Base-by-base conservation (phyloP, 129 eudicot species). In the Flaveria robusta region DNA sequence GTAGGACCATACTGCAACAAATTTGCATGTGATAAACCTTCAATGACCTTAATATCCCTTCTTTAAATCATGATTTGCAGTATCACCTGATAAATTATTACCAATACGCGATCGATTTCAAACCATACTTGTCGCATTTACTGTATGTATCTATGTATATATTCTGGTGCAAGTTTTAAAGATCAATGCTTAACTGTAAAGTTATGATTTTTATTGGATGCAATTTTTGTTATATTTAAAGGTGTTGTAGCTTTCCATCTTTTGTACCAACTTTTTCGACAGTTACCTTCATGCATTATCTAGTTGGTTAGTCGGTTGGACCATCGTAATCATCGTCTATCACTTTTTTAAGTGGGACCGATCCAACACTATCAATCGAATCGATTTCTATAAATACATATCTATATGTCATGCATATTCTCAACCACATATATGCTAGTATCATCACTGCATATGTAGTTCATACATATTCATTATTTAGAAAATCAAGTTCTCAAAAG, bases 281-380 rank as follows among this genome's bases (percentile, higher is more conserved):
- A 51, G 68, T 79, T 52, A 72, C 83, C 34, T 72, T 72, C 74
- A 79, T 79, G 60, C 78, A 79, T 79, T 54, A 34, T 79, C 83
- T 72, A 74, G 79, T 79, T 79, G 78, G 79, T 72, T 78, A 65
- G 72, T 49, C 67, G 16, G 83, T 64, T 72, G 68, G 74, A 79
- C 83, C 43, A 54, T 79, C 79, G 4, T 51, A 10, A 64, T 79
- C 83, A 65, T 78, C 74, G 27, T 72, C 74, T 72, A 65, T 79
- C 74, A 65, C 79, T 72, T 79, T 72, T 49, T 2, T 12, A 72
- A 64, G 72, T 37, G 74, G 74, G 83, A 72, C 78, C 41, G n/a
- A 72, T 64, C 43, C 66, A 63, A 70, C 66, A 26, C 22, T 27
- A 62, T 45, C 22, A 6, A 29, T 15, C 15, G 45, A 63, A 27